phyloP scores from a whole-genome alignment of 352 stramenopile species.

The Globisporangium lucens region DNA sequence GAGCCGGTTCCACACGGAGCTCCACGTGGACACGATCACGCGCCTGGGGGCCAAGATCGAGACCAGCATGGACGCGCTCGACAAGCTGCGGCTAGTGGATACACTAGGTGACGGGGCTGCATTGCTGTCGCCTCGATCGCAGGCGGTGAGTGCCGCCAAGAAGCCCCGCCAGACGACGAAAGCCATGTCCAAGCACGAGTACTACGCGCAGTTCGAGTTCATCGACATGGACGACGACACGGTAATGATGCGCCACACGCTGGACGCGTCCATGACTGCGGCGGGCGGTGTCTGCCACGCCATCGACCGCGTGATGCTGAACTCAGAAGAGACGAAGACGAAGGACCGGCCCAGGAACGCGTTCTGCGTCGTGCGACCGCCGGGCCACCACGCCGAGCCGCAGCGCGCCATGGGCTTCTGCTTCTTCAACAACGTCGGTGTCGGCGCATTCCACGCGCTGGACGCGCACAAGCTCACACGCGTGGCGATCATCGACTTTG shows the following conservation, averaged over 20 bases:
- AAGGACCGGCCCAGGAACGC: conserved; percentile 40
- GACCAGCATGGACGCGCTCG: conserved; percentile 53
- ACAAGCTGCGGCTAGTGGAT: conserved; percentile 11
- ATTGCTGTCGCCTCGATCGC: conserved; percentile 1
- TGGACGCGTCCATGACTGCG: conserved; percentile 56
- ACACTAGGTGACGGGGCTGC: not conserved
- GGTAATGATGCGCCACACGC: conserved; percentile 64
- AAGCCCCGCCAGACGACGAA: conserved; percentile 20
- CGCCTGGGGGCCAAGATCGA: conserved; percentile 55
- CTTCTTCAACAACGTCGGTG: conserved; percentile 95
- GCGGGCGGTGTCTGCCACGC: conserved; percentile 82
- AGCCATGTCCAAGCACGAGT: conserved; percentile 34
- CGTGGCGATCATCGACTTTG: conserved; percentile 71
- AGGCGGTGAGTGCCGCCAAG: not conserved
- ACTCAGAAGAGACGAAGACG: not conserved
- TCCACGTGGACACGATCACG: conserved; percentile 54
- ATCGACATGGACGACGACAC: conserved; percentile 71
- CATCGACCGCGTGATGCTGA: conserved; percentile 46
- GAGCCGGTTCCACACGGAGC: conserved; percentile 48
- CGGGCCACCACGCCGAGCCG: conserved; percentile 56
- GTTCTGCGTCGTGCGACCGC: conserved; percentile 85
- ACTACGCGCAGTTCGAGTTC: conserved; percentile 61
- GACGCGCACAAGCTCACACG: conserved; percentile 45
- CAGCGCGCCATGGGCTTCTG: conserved; percentile 86
- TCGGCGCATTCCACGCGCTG: conserved; percentile 92